Base-by-base conservation (phyloP, 2,329 filamentous ascomycete species). In the Hypoxylon sp. region DNA sequence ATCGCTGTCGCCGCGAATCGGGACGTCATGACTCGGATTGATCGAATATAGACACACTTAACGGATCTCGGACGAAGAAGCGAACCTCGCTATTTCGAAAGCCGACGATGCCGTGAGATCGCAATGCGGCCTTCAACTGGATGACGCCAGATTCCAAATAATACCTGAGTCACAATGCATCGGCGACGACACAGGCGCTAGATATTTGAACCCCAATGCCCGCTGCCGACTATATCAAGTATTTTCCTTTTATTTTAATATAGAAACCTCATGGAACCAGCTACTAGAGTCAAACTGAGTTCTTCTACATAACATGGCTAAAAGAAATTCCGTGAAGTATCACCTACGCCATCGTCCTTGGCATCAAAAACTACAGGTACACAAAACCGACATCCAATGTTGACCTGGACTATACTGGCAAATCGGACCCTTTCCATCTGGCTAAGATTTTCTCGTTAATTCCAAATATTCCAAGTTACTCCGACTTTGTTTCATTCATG, bases 1-100 rank as follows among this genome's bases (percentile, higher is more conserved):
- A 70, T 70, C 65, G 58, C 62, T 68, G 42, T 68, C 62, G 65
- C 65, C 65, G 63, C 44, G 24, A 58, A 24, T 33, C 68, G 68
- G 54, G 61, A 60, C 55, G 24, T 47, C 2, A 57, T 48, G 22
- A 52, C 51, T 68, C 51, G 60, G 61, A 14, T 44, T 44, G 48
- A 56, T 62, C 37, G 37, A 53, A 33, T 55, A 9, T 31, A 31
- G 3, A n/a, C 48, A 58, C 26, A 24, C 31, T 35, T 61, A 11
- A 31, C n/a, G 14, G 39, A 67, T 48, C 19, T 62, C 69, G 59
- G 68, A 42, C 4, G 26, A 62, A 58, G 31, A 19, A 19, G 42
- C 26, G 17, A 39, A 17, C 22, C 46, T 62, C 44, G 39, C 37
- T 53, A 51, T 57, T 31, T n/a, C 46, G 10, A 56, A 47, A 62